phyloP scores from a whole-genome alignment of 495 filamentous ascomycete genomes.

The Podospora anserina region DNA sequence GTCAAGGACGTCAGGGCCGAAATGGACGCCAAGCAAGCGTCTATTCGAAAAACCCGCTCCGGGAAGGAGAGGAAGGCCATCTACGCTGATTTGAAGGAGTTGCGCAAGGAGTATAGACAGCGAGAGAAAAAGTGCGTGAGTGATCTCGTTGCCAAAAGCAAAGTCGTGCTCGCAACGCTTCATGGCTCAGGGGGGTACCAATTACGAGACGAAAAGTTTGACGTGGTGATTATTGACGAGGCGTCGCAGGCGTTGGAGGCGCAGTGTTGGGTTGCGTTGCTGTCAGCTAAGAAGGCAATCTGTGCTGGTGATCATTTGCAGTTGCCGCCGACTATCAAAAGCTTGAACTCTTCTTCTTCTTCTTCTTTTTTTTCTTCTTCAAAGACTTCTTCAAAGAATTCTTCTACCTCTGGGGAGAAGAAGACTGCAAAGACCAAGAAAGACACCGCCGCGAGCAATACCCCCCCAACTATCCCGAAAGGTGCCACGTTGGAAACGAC shows the following conservation, averaged over 20 bases:
- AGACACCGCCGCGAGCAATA: slow-evolving; percentile 18
- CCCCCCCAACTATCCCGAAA: slow-evolving; percentile 22
- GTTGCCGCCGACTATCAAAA: slow-evolving; percentile 92
- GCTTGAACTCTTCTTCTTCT: slow-evolving; percentile 53
- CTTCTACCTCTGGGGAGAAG: slow-evolving; percentile 14
- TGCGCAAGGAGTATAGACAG: slow-evolving; percentile 85
- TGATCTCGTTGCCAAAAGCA: slow-evolving; percentile 69
- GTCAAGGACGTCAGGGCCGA: slow-evolving; percentile 89
- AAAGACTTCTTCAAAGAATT: slow-evolving; percentile 44
- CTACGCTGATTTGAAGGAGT: slow-evolving; percentile 77
- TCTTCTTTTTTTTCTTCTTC: slow-evolving; percentile 36
- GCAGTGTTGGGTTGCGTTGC: slow-evolving; percentile 94
- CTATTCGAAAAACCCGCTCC: slow-evolving; percentile 78
- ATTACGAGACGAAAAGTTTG: slow-evolving; percentile 75
- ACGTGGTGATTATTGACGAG: slow-evolving; percentile 94
- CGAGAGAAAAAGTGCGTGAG: slow-evolving; percentile 77
- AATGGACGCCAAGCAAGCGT: slow-evolving; percentile 88
- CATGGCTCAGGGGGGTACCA: slow-evolving; percentile 90
- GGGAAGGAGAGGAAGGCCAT: slow-evolving; percentile 77
- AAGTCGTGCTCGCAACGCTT: slow-evolving; percentile 86
- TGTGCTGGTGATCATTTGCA: slow-evolving; percentile 94
- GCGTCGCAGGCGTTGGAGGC: slow-evolving; percentile 94
- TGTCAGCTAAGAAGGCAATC: slow-evolving; percentile 77
- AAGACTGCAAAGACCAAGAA: slow-evolving; percentile 26
- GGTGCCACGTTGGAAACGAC: slow-evolving; percentile 73